Evolutionary conservation across 108 stramenopile genomes (phyloP), one percentile per base, ranked within the genome.

Genomic region (Schizochytrium sp.): DNA sequence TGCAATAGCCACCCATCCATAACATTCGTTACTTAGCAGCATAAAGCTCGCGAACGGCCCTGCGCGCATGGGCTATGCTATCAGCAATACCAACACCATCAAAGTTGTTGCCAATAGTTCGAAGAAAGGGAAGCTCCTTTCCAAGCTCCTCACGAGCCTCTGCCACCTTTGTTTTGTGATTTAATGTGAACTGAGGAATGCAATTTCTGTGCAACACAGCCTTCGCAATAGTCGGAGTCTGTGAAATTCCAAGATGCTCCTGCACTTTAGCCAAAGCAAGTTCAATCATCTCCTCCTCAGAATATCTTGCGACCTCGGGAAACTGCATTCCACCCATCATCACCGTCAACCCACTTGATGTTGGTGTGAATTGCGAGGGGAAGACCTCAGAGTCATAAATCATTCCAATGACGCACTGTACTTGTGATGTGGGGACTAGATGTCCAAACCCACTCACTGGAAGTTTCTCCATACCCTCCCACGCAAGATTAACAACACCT

Each of bases 51-150:
- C 64, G 64, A 0, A 83, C 76, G 5, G 3, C 47, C 15, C 76
- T 10, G 10, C 76, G 5, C 28, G 76, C 76, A 42, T 50, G 49
- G 38, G 4, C 40, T 5, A 83, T 40, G 1, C 50, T 40, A 53
- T 83, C 76, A n/a, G 76, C 76, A 28, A 83, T 83, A 40, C 76
- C 76, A 47, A 83, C 76, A 53, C 76, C 76, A 28, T 83, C 76
- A 50, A 47, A 83, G 76, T 55, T 83, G 76, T 83, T 83, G 3
- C 76, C 76, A 13, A 50, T 55, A 53, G 55, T 2, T 47, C 76
- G 76, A 47, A 83, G 28, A 28, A 83, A 83, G 12, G 76, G 76
- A 17, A 55, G 53, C 53, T 83, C 53, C 76, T 46, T 5, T 53
- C 50, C 47, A 5, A 83, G 76, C 10, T 83, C 12, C 76, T 47